Evolutionary conservation across 345 rosid species (phyloP).

Genomic region (Eucalyptus pumila): DNA sequence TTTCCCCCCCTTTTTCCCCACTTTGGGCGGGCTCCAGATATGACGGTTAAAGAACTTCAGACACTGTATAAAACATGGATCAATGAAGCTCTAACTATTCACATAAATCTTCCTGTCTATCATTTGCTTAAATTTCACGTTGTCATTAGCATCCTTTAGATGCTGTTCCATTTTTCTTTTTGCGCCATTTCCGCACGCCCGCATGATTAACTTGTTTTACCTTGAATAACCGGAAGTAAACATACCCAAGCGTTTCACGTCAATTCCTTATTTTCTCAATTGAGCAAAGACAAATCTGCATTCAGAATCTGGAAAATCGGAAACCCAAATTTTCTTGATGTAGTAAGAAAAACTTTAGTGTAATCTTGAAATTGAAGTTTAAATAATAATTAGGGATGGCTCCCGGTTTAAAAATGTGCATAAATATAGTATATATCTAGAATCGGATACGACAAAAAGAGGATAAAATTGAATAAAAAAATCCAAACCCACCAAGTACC

Average conservation of each 20-base stretch:
- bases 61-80: background rate
- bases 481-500: background rate
- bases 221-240: background rate
- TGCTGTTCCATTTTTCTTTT: background rate
- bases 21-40: background rate
- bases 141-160: background rate
- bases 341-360: background rate
- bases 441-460: background rate
- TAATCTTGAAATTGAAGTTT: background rate
- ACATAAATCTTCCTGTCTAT: background rate
- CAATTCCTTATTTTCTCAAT: background rate
- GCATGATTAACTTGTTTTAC: background rate
- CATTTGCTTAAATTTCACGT: background rate
- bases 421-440: background rate
- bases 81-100: background rate
- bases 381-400: background rate
- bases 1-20: background rate
- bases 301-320: background rate
- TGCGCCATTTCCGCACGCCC: background rate
- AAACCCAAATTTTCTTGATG: background rate
- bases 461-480: background rate
- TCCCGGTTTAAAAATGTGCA: background rate
- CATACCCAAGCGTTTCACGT: background rate
- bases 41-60: background rate
- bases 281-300: background rate